Conservation (phyloP, 169 alveolate species). For the Plasmodium coatneyi region DNA sequence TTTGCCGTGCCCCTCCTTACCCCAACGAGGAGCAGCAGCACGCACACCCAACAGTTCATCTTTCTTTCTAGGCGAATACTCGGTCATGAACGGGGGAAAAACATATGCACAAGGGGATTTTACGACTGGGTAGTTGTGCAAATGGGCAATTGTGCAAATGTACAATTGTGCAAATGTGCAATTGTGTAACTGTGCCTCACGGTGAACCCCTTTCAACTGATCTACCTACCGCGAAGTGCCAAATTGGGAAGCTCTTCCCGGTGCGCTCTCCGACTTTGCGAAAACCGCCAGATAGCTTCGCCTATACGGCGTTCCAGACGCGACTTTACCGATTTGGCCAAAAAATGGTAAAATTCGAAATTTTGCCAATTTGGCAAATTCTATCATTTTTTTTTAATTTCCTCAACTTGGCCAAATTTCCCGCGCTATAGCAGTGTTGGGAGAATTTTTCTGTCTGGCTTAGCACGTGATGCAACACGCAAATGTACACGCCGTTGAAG, state of each 20-base stretch:
- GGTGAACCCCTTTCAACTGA: background rate
- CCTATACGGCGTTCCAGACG: background rate
- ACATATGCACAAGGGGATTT: background rate
- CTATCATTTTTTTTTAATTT: background rate
- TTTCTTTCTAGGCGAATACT: background rate
- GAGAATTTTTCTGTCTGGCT: background rate
- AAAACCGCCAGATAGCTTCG: background rate
- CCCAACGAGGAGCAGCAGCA: background rate
- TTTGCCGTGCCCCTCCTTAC: background rate
- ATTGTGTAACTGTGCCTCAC: no score
- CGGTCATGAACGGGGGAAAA: background rate
- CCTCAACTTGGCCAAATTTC: background rate
- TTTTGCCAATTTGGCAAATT: background rate
- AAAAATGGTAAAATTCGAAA: background rate
- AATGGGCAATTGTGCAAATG: no score
- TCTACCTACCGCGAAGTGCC: background rate
- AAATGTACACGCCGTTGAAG: background rate
- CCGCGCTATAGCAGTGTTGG: background rate
- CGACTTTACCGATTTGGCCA: background rate
- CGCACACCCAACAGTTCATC: background rate
- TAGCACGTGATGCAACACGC: background rate
- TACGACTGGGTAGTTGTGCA: background rate
- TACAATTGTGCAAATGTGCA: background rate
- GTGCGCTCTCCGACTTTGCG: background rate
- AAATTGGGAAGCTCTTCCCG: background rate